These are phyloP conservation scores for Hypoxylon perforatum DNA, from an alignment of 495 filamentous ascomycete species.

Conservation along the genomic window DNA sequence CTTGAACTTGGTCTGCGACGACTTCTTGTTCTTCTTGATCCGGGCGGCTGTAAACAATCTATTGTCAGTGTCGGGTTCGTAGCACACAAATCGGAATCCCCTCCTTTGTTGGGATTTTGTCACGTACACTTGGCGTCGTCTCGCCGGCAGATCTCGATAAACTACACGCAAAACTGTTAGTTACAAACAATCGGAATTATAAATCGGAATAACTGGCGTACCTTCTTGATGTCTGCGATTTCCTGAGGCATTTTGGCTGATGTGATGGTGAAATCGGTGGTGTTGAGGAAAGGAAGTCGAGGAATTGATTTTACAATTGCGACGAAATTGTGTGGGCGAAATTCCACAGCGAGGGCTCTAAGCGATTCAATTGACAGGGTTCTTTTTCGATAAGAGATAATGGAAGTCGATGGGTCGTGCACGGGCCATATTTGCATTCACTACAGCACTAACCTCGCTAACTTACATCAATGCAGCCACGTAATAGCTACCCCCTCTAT, in stretches of 20 bases:
- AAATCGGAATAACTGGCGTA: constrained; percentile 36
- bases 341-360: constrained; percentile 38
- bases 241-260: constrained; percentile 88
- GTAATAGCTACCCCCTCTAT: background rate
- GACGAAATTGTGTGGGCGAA: constrained; percentile 51
- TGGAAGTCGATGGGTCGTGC: background rate
- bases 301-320: constrained; percentile 44
- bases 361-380: constrained; percentile 39
- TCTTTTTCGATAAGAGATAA: constrained; percentile 28
- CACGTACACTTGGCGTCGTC: constrained; percentile 96
- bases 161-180: constrained; percentile 66
- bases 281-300: constrained; percentile 42
- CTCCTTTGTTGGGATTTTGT: constrained; percentile 8
- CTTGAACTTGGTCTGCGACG: constrained; percentile 99
- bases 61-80: constrained; percentile 51
- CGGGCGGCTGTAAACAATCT: constrained; percentile 75
- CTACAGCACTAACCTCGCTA: too few species aligned
- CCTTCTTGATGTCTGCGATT: constrained; percentile 97
- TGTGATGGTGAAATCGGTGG: constrained; percentile 34
- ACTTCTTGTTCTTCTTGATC: constrained; percentile 94
- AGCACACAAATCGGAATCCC: background rate
- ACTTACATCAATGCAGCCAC: background rate
- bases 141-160: constrained; percentile 99
- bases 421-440: constrained; percentile 18
- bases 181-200: background rate